phyloP scores from a whole-genome alignment of 1,284 basidiomycete genomes.

The Cutaneotrichosporon spelunceum region DNA sequence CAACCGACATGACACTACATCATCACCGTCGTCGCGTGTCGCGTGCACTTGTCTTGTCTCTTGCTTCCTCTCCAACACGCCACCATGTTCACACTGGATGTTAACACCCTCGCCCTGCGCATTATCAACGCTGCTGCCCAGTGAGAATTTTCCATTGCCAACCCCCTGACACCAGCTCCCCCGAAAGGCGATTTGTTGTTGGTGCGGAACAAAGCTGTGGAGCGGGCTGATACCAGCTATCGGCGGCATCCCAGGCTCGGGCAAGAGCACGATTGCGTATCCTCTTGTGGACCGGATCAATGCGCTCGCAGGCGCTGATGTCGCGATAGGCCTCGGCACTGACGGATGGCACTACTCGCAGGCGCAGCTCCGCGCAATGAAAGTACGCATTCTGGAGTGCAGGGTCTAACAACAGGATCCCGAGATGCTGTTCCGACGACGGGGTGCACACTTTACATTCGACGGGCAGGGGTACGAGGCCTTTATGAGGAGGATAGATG shows the following conservation, averaged over 20 bases:
- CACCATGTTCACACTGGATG: constrained; percentile 1
- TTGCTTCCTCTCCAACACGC: neutral
- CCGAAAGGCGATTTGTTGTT: constrained; percentile 2
- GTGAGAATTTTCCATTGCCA: too few relatives aligned
- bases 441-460: constrained; percentile 21
- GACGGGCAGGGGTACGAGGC: constrained; percentile 7
- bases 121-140: neutral
- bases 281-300: constrained; percentile 48
- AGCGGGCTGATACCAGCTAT: constrained; percentile 8
- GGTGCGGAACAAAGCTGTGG: neutral
- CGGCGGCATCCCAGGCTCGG: constrained; percentile 50
- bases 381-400: neutral
- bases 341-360: constrained; percentile 56
- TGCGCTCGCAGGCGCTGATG: constrained; percentile 10
- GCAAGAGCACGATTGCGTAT: constrained; percentile 54
- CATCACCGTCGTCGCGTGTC: too few relatives aligned
- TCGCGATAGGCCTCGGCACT: constrained; percentile 52
- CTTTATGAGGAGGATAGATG: constrained; percentile 7
- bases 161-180: constrained; percentile 1
- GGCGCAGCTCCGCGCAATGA: constrained; percentile 36
- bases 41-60: neutral
- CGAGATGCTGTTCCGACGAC: constrained; percentile 8
- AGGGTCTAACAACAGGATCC: constrained; percentile 9
- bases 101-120: neutral
- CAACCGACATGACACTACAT: neutral